Percentiles rank a stretch among this genome's conserved stretches.
phyloP scores from a whole-genome alignment of 2,329 filamentous ascomycete species.

The Myriosclerotinia scirpicola region DNA sequence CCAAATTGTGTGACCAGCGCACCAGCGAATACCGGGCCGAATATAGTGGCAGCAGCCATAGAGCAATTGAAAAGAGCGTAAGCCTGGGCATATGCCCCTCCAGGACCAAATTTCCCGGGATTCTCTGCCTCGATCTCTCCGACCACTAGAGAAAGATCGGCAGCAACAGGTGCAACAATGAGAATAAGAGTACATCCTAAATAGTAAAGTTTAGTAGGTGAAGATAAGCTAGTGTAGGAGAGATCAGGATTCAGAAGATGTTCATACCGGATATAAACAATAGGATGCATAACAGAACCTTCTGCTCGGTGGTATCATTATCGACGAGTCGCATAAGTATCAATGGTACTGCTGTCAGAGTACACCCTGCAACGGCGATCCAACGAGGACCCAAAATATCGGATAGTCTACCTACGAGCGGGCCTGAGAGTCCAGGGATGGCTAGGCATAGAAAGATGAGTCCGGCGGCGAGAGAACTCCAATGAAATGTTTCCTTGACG shows the following conservation, averaged over 20 bases:
- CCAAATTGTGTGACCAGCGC: constrained; percentile 48
- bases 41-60: constrained; percentile 50
- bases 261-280: constrained; percentile 55
- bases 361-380: constrained; percentile 58
- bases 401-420: constrained; percentile 51
- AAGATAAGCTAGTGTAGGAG: constrained; percentile 28
- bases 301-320: constrained; percentile 56
- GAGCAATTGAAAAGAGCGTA: constrained; percentile 56
- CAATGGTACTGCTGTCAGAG: constrained; percentile 55
- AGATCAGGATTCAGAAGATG: background rate
- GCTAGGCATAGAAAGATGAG: constrained; percentile 58
- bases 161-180: constrained; percentile 63
- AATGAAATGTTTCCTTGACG: constrained; percentile 53
- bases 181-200: constrained; percentile 49
- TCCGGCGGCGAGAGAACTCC: constrained; percentile 55
- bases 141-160: constrained; percentile 61
- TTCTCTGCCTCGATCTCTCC: constrained; percentile 52
- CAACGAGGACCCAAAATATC: constrained; percentile 60
- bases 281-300: constrained; percentile 63
- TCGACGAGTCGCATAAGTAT: constrained; percentile 64
- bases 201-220: background rate
- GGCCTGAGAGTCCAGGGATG: constrained; percentile 58
- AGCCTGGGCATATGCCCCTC: constrained; percentile 58
- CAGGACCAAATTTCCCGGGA: constrained; percentile 52
- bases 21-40: constrained; percentile 53